Conservation (phyloP, 83 land plant genomes). For the Diphasiastrum complanatum region DNA sequence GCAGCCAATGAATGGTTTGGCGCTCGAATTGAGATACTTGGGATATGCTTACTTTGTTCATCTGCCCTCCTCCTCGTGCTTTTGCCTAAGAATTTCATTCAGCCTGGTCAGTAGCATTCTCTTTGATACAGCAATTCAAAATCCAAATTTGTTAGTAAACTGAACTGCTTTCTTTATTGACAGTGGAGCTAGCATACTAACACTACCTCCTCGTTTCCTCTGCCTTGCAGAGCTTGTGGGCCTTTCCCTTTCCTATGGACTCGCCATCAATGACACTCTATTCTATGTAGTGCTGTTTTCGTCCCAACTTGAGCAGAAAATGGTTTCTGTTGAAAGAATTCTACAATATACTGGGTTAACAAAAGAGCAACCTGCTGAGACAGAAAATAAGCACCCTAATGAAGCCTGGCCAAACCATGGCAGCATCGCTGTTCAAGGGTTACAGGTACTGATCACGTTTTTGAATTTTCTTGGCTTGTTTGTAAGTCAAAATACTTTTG, state of each 20-base stretch:
- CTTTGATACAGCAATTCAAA: neutral
- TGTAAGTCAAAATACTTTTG: too few relatives aligned
- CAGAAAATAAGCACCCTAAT: neutral
- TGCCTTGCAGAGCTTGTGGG: conserved; percentile 23
- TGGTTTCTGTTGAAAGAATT: conserved; percentile 17
- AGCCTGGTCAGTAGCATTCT: conserved; percentile 25
- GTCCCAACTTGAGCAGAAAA: conserved; percentile 12
- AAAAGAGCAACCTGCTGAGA: conserved; percentile 5
- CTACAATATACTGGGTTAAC: conserved; percentile 13
- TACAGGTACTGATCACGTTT: too few relatives aligned
- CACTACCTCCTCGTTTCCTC: too few relatives aligned
- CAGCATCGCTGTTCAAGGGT: neutral
- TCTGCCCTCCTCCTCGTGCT: conserved; percentile 31
- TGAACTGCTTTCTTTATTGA: neutral
- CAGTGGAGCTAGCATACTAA: too few relatives aligned
- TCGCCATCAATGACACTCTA: conserved; percentile 6
- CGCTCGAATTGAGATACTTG: conserved; percentile 31
- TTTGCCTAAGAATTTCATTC: conserved; percentile 11
- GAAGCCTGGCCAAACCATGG: conserved; percentile 10
- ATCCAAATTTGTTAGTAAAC: neutral
- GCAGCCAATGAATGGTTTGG: conserved; percentile 38
- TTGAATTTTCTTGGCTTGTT: too few relatives aligned
- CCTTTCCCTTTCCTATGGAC: conserved; percentile 14
- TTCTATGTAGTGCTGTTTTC: neutral
- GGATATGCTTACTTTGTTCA: conserved; percentile 23